Base-by-base conservation (phyloP, 441 rosid genomes). In the Lepidium campestre region DNA sequence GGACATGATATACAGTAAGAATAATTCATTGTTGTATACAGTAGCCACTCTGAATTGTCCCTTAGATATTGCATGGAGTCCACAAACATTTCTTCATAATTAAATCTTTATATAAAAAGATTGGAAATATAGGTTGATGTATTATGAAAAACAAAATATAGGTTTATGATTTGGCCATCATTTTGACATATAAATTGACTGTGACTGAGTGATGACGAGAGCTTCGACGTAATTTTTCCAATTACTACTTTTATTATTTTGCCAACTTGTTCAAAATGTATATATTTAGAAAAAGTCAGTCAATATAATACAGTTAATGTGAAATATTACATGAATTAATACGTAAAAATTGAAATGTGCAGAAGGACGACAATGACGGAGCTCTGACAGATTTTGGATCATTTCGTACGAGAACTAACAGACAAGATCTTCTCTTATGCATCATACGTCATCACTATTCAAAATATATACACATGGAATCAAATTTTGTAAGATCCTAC, bases 351-450 rank as follows among this genome's bases (percentile, higher is more conserved):
- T n/a, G n/a, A n/a, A 39, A 48, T 53, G 73, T 73, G 64, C 54
- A 54, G 32, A 71, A 65, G 67, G 72, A 52, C 69, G 77, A 67
- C 73, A 73, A 73, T 67, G 73, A 67, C 67, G 73, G 72, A 73
- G 65, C 73, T 67, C 77, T 73, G 77, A 67, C 73, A 55, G 60
- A 73, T 73, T 73, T 73, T 73, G 77, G 64, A 73, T 73, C 73
- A 67, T 60, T 67, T 60, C 77, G 73, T 67, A 67, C 64, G 73
- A 67, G 73, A 73, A 73, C 77, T 73, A 73, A 67, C 77, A 67
- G 73, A 73, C 73, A 73, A 67, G 65, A 67, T 61, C 57, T 67
- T 61, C 58, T 60, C 46, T 39, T 12, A 45, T 45, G 45, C 32
- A 2, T 23, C 57, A 60, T 47, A 67, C 69, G 65, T 73, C 77